These are phyloP conservation scores for Pestalotiopsis sp. DNA, from an alignment of 2,329 filamentous ascomycete species.

Conservation along the genomic window DNA sequence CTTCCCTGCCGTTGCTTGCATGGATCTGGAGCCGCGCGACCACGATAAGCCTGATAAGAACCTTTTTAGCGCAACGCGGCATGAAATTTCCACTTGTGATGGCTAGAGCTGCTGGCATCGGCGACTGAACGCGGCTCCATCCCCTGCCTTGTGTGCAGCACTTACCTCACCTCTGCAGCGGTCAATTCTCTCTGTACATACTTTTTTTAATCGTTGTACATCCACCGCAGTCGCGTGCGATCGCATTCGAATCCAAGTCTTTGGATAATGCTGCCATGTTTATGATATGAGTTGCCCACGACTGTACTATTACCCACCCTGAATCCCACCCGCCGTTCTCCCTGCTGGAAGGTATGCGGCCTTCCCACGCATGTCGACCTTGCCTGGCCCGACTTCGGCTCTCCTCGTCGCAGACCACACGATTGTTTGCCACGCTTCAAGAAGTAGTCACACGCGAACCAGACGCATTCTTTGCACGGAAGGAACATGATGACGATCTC, in stretches of 20 bases:
- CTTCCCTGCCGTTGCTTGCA: neutral
- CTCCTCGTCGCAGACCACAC: constrained; percentile 11
- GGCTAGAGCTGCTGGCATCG: neutral
- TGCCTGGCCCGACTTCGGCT: constrained; percentile 25
- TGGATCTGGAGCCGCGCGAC: constrained; percentile 3
- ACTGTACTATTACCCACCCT: neutral
- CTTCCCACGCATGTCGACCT: constrained; percentile 28
- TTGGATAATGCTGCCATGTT: constrained; percentile 1
- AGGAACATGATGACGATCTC: neutral
- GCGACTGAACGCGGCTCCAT: neutral
- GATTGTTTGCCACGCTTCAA: constrained; percentile 12
- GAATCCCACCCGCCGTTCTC: neutral
- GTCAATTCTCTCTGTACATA: neutral
- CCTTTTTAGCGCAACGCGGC: neutral
- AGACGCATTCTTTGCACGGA: neutral
- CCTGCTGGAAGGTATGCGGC: constrained; percentile 21
- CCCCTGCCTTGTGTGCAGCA: neutral
- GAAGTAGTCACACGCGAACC: constrained; percentile 14
- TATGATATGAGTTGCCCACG: neutral
- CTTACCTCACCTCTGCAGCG: neutral
- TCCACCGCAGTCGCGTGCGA: neutral
- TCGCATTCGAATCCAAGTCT: neutral
- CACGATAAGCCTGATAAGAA: constrained; percentile 10
- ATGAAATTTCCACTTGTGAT: constrained; percentile 7
- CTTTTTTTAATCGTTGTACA: neutral